phyloP scores from a whole-genome alignment of 2,329 filamentous ascomycete species.

The Venturia aucupariae region DNA sequence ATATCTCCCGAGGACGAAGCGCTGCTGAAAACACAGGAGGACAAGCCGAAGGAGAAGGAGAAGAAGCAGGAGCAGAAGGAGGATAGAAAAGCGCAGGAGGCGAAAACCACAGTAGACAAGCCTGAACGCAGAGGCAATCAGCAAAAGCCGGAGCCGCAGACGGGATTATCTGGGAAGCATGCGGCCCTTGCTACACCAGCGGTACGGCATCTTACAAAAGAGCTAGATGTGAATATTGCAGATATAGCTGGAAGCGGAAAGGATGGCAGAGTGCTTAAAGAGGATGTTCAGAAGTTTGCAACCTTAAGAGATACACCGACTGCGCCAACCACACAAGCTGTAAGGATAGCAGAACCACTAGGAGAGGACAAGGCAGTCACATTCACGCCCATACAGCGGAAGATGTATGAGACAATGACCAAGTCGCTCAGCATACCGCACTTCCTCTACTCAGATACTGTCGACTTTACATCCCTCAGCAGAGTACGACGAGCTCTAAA shows the following conservation, averaged over 20 bases:
- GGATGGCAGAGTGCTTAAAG: constrained; percentile 84
- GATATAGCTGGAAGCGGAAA: constrained; percentile 77
- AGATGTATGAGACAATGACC: constrained; percentile 99
- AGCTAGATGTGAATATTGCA: constrained; percentile 66
- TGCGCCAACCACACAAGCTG: constrained; percentile 26
- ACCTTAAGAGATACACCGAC: constrained; percentile 29
- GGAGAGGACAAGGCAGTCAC: constrained; percentile 56
- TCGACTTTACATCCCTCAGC: constrained; percentile 70
- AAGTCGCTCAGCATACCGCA: constrained; percentile 84
- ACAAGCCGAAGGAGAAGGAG: constrained; percentile 3
- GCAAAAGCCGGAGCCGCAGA: neutral
- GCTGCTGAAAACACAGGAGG: constrained; percentile 21
- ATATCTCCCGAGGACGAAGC: constrained; percentile 53
- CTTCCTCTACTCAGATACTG: constrained; percentile 87
- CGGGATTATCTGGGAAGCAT: constrained; percentile 48
- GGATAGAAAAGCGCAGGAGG: neutral
- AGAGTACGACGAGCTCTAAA: constrained; percentile 68
- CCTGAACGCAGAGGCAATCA: neutral
- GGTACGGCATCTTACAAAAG: constrained; percentile 78
- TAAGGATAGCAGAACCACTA: constrained; percentile 24
- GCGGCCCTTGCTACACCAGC: constrained; percentile 80
- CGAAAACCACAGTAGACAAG: neutral
- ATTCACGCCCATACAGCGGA: constrained; percentile 70
- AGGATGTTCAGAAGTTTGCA: constrained; percentile 72
- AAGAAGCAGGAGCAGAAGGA: neutral